Conservation (phyloP, 257 asterid species). For the Fraxinus excelsior region DNA sequence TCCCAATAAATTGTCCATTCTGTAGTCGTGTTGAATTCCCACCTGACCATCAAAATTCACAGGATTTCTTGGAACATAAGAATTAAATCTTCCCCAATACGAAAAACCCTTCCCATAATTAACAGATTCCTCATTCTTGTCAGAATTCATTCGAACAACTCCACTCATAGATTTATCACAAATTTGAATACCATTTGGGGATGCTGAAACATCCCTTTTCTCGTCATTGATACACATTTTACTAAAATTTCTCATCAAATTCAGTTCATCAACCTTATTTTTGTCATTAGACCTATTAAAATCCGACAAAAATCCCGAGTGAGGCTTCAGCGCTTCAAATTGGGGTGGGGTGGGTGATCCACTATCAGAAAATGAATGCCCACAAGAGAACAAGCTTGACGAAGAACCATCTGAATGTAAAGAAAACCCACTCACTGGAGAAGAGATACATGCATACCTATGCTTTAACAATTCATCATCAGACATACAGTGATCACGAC, state of each 20-base stretch:
- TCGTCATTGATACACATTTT: slow-evolving; percentile 50
- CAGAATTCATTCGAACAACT: slow-evolving; percentile 26
- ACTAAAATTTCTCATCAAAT: slow-evolving; percentile 46
- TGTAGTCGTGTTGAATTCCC: slow-evolving; percentile 39
- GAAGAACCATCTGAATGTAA: slow-evolving; percentile 65
- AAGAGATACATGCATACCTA: slow-evolving; percentile 44
- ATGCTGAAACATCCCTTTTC: slow-evolving; percentile 31
- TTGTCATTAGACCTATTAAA: slow-evolving; percentile 27
- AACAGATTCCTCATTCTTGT: slow-evolving; percentile 34
- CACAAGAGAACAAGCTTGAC: slow-evolving; percentile 58
- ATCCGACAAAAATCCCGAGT: slow-evolving; percentile 40
- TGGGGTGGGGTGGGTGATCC: slow-evolving; percentile 58
- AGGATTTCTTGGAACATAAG: slow-evolving; percentile 33
- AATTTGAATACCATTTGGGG: slow-evolving; percentile 33
- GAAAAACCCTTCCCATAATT: slow-evolving; percentile 28
- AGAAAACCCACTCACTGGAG: slow-evolving; percentile 70
- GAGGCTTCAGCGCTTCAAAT: slow-evolving; percentile 43
- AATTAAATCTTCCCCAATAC: slow-evolving; percentile 38
- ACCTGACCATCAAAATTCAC: slow-evolving; percentile 35
- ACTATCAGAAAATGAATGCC: slow-evolving; percentile 46
- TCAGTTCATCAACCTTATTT: slow-evolving; percentile 38
- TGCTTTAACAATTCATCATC: slow-evolving; percentile 41
- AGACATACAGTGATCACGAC: slow-evolving; percentile 31
- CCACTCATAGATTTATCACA: slow-evolving; percentile 30
- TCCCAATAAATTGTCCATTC: slow-evolving; percentile 29